Evolutionary conservation across 352 stramenopile genomes (phyloP).

Genomic region (Peronospora destructor): DNA sequence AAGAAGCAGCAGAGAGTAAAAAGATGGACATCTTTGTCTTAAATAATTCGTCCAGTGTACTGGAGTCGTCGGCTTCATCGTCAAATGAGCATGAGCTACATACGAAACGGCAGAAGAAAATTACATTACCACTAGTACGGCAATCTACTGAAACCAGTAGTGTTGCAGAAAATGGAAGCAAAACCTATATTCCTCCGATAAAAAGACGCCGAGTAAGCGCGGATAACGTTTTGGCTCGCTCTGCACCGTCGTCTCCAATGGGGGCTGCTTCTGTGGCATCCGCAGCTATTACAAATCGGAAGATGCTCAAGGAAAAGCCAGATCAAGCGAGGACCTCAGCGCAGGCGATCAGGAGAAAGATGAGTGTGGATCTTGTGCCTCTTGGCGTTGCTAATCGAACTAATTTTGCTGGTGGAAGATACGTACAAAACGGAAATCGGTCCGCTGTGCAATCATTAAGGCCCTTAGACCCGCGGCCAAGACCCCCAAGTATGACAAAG

Average conservation of each 20-base stretch:
- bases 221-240: slow-evolving; percentile 14
- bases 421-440: slow-evolving; percentile 65
- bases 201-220: slow-evolving; percentile 27
- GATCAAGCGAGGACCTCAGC: slow-evolving; percentile 18
- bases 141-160: slow-evolving; percentile 5
- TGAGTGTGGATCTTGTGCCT: slow-evolving; percentile 45
- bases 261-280: neutral
- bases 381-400: slow-evolving; percentile 31
- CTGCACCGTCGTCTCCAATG: slow-evolving; percentile 17
- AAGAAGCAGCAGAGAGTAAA: neutral
- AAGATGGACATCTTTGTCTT: neutral
- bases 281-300: slow-evolving; percentile 8
- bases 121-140: neutral
- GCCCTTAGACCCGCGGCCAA: slow-evolving; percentile 9
- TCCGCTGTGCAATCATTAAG: slow-evolving; percentile 16
- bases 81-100: slow-evolving; percentile 3
- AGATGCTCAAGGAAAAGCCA: slow-evolving; percentile 14
- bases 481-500: slow-evolving; percentile 18
- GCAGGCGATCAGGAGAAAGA: slow-evolving; percentile 31
- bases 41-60: slow-evolving; percentile 1
- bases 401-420: slow-evolving; percentile 38
- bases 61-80: slow-evolving; percentile 3
- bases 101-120: slow-evolving; percentile 6
- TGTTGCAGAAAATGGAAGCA: slow-evolving; percentile 5
- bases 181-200: neutral